These are phyloP conservation scores for Claviceps capensis DNA, from an alignment of 2,329 filamentous ascomycete species.

Conservation along the genomic window DNA sequence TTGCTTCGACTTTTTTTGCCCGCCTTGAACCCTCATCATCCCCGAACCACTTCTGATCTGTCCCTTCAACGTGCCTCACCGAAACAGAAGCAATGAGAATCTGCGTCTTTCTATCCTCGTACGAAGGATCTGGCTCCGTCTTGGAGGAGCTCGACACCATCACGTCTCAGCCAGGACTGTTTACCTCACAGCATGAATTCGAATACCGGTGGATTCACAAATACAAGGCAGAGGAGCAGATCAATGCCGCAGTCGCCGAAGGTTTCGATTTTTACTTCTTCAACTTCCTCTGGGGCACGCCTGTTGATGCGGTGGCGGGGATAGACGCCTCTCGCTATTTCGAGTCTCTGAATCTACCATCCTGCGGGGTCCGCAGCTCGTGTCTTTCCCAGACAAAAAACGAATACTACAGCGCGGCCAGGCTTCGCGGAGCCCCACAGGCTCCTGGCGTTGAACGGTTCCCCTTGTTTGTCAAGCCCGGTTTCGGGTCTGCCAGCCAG, in stretches of 20 bases:
- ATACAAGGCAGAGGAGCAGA: not conserved
- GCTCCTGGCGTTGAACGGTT: not conserved
- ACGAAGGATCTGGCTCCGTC: not conserved
- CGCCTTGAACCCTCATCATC: too few species aligned
- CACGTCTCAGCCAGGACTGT: not conserved
- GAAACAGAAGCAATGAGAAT: not conserved
- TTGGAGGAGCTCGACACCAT: not conserved
- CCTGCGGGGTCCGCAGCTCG: not conserved
- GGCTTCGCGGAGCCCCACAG: not conserved
- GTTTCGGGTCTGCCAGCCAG: not conserved
- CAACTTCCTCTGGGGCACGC: not conserved
- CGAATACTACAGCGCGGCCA: not conserved
- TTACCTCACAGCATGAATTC: not conserved
- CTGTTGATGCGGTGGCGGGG: not conserved
- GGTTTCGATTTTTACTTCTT: not conserved
- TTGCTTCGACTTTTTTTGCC: too few species aligned
- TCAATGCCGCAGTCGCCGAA: not conserved
- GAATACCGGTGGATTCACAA: not conserved
- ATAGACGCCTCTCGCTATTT: not conserved
- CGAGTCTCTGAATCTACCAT: not conserved
- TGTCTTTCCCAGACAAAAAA: not conserved
- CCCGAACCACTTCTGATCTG: too few species aligned
- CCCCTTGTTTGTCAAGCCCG: constrained; percentile 1
- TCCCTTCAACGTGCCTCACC: too few species aligned
- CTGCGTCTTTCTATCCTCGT: not conserved